Evolutionary conservation across 2,329 filamentous ascomycete species (phyloP), one percentile per base, ranked within the genome.

Genomic region (Colletotrichum cuscutae): DNA sequence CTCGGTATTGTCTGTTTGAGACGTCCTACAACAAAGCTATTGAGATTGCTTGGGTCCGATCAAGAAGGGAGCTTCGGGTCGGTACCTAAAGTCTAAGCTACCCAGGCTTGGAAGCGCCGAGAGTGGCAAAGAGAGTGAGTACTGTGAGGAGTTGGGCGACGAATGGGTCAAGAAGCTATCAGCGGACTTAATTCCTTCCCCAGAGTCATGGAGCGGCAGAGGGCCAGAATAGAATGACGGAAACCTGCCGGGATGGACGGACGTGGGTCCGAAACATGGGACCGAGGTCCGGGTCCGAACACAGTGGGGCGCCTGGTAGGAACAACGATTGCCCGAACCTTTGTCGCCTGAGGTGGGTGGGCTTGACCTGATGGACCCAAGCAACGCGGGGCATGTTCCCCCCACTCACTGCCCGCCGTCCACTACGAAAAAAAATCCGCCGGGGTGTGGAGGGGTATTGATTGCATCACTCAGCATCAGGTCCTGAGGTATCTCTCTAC

Each of bases 381-480:
- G 42, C 30, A 59, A 35, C 53, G 66, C 66, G 58, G 66, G 66
- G 66, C 66, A 68, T 12, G 26, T 22, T 5, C 15, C 22, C 35
- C 53, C 32, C 46, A 22, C n/a, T 53, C 11, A 8, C 30, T 13
- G 60, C 42, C n/a, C 30, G n/a, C 12, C 13, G 35, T 52, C 22
- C 35, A 37, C 12, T 37, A 52, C 12, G 24, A 62, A 68, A 68
- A 68, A 68, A 46, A 35, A 68, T 64, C 15, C 49, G 32, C 32
- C 53, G 32, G 53, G 53, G 24, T 30, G 19, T 70, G 35, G 59
- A 59, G 67, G 60, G 60, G 67, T 59, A 49, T 46, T 46, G 28
- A 53, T 70, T 65, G 67, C 59, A 70, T 70, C 67, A 70, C 67
- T 59, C 42, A 49, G 42, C 42, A 49, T 49, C 42, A 49, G 42